Evolutionary conservation across 352 stramenopile genomes (phyloP).

Genomic region (Plasmopara halstedii): DNA sequence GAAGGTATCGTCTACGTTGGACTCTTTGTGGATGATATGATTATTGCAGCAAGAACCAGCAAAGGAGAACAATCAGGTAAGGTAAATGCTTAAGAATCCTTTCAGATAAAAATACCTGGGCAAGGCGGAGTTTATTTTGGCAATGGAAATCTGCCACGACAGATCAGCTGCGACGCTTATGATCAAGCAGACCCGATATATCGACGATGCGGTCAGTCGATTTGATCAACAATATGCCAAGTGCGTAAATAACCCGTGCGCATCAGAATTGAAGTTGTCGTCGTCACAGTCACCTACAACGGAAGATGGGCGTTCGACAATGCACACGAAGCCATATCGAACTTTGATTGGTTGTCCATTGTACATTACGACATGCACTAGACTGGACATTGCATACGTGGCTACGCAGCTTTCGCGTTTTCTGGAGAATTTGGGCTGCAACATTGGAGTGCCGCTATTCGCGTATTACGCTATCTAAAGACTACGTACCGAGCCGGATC

Average conservation of each 20-base stretch:
- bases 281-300: not conserved
- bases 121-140: not conserved
- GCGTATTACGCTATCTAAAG: no score
- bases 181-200: not conserved
- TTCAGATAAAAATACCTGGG: not conserved
- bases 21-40: not conserved
- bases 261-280: not conserved
- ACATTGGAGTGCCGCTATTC: not conserved
- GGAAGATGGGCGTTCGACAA: not conserved
- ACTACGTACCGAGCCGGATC: no score
- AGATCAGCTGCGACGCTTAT: not conserved
- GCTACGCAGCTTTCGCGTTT: not conserved
- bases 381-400: no score
- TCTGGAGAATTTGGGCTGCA: not conserved
- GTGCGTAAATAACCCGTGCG: not conserved
- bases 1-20: no score
- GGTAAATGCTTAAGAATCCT: not conserved
- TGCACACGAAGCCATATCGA: not conserved
- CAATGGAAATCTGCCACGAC: not conserved
- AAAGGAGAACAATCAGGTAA: not conserved
- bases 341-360: not conserved
- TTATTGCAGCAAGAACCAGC: not conserved
- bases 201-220: not conserved
- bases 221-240: not conserved
- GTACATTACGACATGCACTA: no score